These are phyloP conservation scores for Ceratobasidium sp. DNA, from an alignment of 1,284 basidiomycete species.

Conservation along the genomic window DNA sequence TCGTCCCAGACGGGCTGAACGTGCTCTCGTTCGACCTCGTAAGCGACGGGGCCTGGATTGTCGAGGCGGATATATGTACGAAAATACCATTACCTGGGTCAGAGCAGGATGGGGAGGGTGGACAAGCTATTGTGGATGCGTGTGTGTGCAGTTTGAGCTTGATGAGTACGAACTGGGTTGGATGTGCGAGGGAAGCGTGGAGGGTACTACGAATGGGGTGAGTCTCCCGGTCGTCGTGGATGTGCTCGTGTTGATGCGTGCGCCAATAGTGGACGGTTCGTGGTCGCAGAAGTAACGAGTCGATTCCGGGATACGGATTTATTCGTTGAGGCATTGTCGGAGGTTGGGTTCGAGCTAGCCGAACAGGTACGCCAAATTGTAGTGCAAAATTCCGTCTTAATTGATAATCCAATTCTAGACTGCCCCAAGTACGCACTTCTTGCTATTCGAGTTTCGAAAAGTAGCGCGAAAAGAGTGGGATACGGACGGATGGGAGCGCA, in stretches of 20 bases:
- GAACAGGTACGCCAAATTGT: conserved; percentile 67
- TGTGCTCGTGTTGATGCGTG: not conserved
- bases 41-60: conserved; percentile 75
- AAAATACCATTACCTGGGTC: conserved; percentile 84
- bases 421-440: conserved; percentile 87
- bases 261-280: conserved; percentile 73
- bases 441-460: conserved; percentile 86
- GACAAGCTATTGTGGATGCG: conserved; percentile 79
- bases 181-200: conserved; percentile 89
- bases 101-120: conserved; percentile 67
- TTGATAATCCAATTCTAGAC: conserved; percentile 62
- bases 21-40: conserved; percentile 87
- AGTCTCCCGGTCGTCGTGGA: conserved; percentile 54
- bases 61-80: conserved; percentile 81
- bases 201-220: conserved; percentile 84
- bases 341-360: conserved; percentile 83
- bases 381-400: conserved; percentile 36
- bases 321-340: conserved; percentile 78
- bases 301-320: conserved; percentile 78
- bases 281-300: conserved; percentile 96
- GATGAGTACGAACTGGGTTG: conserved; percentile 98
- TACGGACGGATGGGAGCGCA: conserved; percentile 67
- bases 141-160: conserved; percentile 94
- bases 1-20: conserved; percentile 73
- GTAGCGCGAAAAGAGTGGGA: conserved; percentile 60